These are phyloP conservation scores for Neospora caninum DNA, from an alignment of 169 alveolate species.

Conservation along the genomic window DNA sequence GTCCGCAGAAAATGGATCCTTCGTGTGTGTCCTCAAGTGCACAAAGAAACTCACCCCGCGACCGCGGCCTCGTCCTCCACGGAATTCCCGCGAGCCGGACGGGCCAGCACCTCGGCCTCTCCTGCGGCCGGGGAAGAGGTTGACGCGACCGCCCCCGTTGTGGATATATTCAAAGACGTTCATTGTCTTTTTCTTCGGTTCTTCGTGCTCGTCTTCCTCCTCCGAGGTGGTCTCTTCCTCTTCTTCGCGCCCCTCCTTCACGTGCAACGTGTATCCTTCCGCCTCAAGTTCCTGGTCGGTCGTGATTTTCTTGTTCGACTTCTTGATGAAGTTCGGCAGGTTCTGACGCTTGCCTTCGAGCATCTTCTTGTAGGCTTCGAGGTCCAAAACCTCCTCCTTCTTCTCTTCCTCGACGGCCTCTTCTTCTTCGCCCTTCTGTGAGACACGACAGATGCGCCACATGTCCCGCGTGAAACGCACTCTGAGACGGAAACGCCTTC, in stretches of 20 bases:
- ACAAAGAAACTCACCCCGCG: background rate
- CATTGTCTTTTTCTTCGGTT: conserved; percentile 16
- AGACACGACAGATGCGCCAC: background rate
- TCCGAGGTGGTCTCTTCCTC: background rate
- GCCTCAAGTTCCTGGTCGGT: background rate
- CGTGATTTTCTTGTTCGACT: background rate
- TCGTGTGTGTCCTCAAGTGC: too few species aligned
- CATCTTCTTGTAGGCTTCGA: conserved; percentile 12
- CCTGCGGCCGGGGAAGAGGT: conserved; percentile 3
- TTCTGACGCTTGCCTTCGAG: conserved; percentile 12
- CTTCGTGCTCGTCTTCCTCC: conserved; percentile 13
- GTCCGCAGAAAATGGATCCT: too few species aligned
- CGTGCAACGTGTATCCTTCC: conserved; percentile 3
- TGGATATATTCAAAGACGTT: conserved; percentile 19
- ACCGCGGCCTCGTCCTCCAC: background rate
- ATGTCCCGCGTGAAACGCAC: background rate
- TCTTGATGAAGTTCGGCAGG: conserved; percentile 13
- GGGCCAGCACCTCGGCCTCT: conserved; percentile 16
- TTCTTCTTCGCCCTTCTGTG: background rate
- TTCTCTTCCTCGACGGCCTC: background rate
- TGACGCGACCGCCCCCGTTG: conserved; percentile 27
- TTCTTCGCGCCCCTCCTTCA: conserved; percentile 25
- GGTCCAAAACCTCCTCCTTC: background rate
- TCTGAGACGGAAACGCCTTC: background rate
- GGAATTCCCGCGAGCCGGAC: background rate